A percentile compares a stretch with the other conserved stretches of the same genome.
Evolutionary conservation across 768 basidiomycete species (phyloP).

Genomic region (Trametes meyenii): DNA sequence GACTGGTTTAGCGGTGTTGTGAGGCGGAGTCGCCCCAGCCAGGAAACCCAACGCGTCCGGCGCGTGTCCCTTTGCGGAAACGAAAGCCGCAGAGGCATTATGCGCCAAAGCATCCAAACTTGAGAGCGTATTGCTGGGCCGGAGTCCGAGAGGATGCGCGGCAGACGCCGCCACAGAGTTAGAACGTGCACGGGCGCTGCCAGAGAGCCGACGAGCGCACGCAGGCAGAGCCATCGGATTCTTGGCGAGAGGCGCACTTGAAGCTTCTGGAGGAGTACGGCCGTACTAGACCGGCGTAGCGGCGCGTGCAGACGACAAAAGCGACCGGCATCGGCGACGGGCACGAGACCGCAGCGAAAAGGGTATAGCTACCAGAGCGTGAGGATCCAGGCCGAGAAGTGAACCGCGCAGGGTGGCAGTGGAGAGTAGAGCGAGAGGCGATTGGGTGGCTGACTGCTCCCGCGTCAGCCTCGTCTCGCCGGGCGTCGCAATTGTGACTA

Average conservation of each 20-base stretch:
- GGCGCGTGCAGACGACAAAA: neutral
- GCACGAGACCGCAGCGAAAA: neutral
- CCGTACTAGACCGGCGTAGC: conserved; percentile 1
- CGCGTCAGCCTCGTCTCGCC: neutral
- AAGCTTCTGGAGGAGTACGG: conserved; percentile 2
- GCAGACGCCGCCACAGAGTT: conserved; percentile 6
- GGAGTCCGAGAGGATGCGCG: conserved; percentile 8
- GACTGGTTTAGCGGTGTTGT: neutral
- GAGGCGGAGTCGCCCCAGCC: neutral
- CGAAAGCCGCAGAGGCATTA: neutral
- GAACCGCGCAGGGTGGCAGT: neutral
- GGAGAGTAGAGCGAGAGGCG: neutral
- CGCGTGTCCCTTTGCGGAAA: neutral
- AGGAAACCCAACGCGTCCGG: neutral
- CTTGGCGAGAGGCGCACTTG: neutral
- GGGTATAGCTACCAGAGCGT: conserved; percentile 6
- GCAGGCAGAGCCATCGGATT: conserved; percentile 3
- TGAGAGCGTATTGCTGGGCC: conserved; percentile 9
- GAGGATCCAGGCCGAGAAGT: neutral
- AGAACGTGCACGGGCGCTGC: conserved; percentile 5
- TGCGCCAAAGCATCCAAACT: neutral
- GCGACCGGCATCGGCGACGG: neutral
- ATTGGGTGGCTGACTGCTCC: conserved; percentile 10
- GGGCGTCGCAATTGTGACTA: conserved; percentile 8
- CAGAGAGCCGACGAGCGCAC: conserved; percentile 16